Percentiles rank a stretch among this genome's conserved stretches.
phyloP scores from a whole-genome alignment of 208 protist species.

The Borovskyia barvae region DNA sequence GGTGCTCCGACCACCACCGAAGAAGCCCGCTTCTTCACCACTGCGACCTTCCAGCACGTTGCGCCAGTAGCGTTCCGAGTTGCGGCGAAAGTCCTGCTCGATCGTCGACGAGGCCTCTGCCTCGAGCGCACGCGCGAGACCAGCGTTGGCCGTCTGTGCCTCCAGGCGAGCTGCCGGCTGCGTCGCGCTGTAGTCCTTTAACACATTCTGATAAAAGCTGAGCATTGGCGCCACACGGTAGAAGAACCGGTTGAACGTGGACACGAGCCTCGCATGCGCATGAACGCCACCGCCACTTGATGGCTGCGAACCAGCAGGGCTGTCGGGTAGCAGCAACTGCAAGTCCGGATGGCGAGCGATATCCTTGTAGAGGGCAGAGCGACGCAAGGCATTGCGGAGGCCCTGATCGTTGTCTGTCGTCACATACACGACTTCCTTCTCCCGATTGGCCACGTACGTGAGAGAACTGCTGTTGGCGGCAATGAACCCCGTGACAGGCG shows the following conservation, averaged over 20 bases:
- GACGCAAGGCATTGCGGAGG: constrained; percentile 33
- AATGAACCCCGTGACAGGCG: constrained; percentile 64
- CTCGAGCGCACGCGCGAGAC: constrained; percentile 50
- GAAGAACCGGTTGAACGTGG: constrained; percentile 79
- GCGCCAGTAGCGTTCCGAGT: constrained; percentile 87
- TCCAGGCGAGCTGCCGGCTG: constrained; percentile 34
- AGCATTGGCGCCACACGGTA: constrained; percentile 80
- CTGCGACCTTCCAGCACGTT: constrained; percentile 72
- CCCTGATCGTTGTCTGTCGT: constrained; percentile 57
- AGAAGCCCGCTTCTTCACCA: constrained; percentile 32
- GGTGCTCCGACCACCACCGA: constrained; percentile 6
- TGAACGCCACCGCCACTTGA: neutral
- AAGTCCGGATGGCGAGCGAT: constrained; percentile 54
- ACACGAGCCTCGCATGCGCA: constrained; percentile 35
- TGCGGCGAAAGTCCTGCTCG: constrained; percentile 81
- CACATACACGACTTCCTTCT: constrained; percentile 65
- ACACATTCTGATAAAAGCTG: constrained; percentile 53
- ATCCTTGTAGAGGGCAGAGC: constrained; percentile 46
- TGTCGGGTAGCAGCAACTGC: constrained; percentile 42
- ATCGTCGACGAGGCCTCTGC: constrained; percentile 59
- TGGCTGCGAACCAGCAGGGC: neutral
- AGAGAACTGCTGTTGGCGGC: constrained; percentile 57
- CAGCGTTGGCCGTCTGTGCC: constrained; percentile 43
- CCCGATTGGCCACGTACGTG: constrained; percentile 58
- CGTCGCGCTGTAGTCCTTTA: constrained; percentile 41